Base-by-base conservation (phyloP, 495 filamentous ascomycete species). In the Lasiosphaeria ovina region DNA sequence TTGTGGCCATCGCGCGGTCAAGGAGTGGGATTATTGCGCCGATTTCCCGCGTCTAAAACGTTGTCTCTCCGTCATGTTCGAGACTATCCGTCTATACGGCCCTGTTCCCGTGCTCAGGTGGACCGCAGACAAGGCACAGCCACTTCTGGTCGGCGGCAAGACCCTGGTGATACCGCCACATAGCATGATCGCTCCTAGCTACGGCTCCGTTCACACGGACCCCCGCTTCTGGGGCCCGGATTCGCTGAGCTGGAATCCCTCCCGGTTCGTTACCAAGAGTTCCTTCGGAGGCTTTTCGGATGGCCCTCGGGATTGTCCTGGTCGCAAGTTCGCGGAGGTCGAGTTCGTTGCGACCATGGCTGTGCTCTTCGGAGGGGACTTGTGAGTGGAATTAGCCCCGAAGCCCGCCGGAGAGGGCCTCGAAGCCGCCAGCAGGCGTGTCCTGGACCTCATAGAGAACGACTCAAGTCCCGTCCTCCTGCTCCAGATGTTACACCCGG, bases 311-410 rank as follows among this genome's bases (percentile, higher is more conserved):
- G 63, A 76, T 38, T 84, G 81, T 54, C 78, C 80, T 2, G 83
- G 81, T 0, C 73, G 71, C 63, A 83, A 80, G 55, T 80, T 84
- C 59, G 69, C 77, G 0, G 75, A 82, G 61, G 82, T 83, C 0
- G 81, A 85, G 62, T 81, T 81, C 59, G 81, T 83, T 2, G 80
- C 79, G 0, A 69, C 70, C 0, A 68, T 84, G 57, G 76, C 74
- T 2, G 60, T 61, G 1, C 50, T 84, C 6, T 79, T 85, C 59
- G 63, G 69, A 3, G 58, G 47, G 3, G 12, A 74, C 35, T 70
- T 71, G 62, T 54, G 63, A 8, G 76, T 76, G 3, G 60, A 64
- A 1, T 71, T 73, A 0, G 66, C 68, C 3, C 47, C 24, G 7
- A 17, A 24, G 12, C 31, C 47, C 7, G 9, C 9, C 3, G 72